Evolutionary conservation across 2,329 filamentous ascomycete species (phyloP).

Genomic region (Pseudohalonectria lignicola): DNA sequence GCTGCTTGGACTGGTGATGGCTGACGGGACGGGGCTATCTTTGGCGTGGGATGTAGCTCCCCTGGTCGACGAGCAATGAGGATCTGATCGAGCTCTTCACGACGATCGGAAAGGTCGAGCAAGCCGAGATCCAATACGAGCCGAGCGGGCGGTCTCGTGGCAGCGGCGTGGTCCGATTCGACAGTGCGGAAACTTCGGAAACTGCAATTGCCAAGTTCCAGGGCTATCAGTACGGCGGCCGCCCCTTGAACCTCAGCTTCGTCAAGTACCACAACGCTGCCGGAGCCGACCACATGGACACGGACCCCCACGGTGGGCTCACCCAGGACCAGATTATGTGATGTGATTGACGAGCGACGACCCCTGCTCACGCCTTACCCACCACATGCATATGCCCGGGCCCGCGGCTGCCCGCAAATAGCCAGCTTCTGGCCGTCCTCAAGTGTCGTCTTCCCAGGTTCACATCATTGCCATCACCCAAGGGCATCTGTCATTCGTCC

Average conservation of each 20-base stretch:
- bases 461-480: too few species aligned
- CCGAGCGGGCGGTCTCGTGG: constrained; percentile 90
- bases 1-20: background rate
- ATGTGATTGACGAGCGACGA: too few species aligned
- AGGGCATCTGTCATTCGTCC: too few species aligned
- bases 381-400: too few species aligned
- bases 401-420: too few species aligned
- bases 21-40: constrained; percentile 13
- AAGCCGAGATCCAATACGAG: constrained; percentile 99
- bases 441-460: too few species aligned
- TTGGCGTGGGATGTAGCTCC: constrained; percentile 71
- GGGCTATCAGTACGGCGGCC: constrained; percentile 92
- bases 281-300: constrained; percentile 70
- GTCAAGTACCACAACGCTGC: constrained; percentile 77
- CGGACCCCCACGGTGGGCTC: constrained; percentile 59
- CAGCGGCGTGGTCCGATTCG: constrained; percentile 93
- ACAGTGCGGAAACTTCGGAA: constrained; percentile 71
- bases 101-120: constrained; percentile 95
- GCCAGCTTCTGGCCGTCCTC: too few species aligned
- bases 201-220: constrained; percentile 96
- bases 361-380: too few species aligned
- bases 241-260: constrained; percentile 83
- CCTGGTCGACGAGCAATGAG: constrained; percentile 98
- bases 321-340: constrained; percentile 99
- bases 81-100: constrained; percentile 94